Conservation (phyloP, 2,329 filamentous ascomycete species). For the Ramularia endophylla region DNA sequence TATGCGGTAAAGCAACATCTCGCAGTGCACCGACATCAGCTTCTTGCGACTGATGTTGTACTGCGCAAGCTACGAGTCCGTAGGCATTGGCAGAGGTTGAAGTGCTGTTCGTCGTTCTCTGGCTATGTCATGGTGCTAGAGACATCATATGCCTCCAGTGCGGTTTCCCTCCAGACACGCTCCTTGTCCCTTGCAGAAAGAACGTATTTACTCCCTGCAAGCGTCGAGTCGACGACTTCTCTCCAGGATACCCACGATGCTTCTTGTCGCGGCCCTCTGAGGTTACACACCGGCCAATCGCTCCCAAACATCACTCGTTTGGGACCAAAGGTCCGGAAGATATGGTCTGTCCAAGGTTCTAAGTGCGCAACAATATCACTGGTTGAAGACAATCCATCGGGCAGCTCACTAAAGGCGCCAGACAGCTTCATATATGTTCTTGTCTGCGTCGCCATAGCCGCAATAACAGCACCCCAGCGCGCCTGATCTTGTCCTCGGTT, state of each 20-base stretch:
- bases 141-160: slow-evolving; percentile 59
- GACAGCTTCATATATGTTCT: slow-evolving; percentile 88
- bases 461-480: slow-evolving; percentile 65
- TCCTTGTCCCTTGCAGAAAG: slow-evolving; percentile 57
- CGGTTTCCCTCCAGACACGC: slow-evolving; percentile 68
- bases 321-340: slow-evolving; percentile 67
- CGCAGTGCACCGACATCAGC: no score
- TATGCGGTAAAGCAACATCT: no score
- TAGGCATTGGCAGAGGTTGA: no score
- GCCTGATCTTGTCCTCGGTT: slow-evolving; percentile 47
- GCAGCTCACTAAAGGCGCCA: slow-evolving; percentile 76
- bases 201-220: slow-evolving; percentile 37
- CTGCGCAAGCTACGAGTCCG: no score
- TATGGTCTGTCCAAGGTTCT: slow-evolving; percentile 64
- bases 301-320: slow-evolving; percentile 79
- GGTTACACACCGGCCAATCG: slow-evolving; percentile 89
- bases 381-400: slow-evolving; percentile 40
- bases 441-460: slow-evolving; percentile 57
- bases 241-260: slow-evolving; percentile 72
- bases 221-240: slow-evolving; percentile 60
- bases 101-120: no score
- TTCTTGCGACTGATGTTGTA: no score
- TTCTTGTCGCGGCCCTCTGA: slow-evolving; percentile 51
- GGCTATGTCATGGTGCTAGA: no score
- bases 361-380: slow-evolving; percentile 56